These are phyloP conservation scores for Penicillium sp. DNA, from an alignment of 2,329 filamentous ascomycete species.

Conservation along the genomic window DNA sequence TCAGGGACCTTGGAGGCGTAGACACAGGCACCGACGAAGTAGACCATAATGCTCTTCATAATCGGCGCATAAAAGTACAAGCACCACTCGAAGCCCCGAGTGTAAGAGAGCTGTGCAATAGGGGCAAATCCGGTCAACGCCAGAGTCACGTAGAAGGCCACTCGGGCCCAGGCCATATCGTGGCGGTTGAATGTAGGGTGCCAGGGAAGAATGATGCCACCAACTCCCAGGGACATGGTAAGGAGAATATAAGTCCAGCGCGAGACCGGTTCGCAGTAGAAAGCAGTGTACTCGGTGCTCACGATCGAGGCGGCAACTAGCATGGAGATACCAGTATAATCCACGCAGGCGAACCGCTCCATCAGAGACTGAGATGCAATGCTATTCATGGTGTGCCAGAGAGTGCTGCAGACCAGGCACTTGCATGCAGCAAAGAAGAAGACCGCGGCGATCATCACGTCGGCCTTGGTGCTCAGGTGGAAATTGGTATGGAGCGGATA, in stretches of 20 bases:
- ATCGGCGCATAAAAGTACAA: conserved; percentile 86
- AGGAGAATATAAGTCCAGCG: conserved; percentile 81
- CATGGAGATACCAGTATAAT: conserved; percentile 95
- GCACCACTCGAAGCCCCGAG: conserved; percentile 76
- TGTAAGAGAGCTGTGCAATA: conserved; percentile 75
- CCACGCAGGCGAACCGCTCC: conserved; percentile 94
- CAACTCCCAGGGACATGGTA: conserved; percentile 76
- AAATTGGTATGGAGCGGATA: conserved; percentile 89
- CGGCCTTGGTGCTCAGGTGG: conserved; percentile 76
- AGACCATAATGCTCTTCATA: conserved; percentile 79
- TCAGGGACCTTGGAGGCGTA: conserved; percentile 93
- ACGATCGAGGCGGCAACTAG: conserved; percentile 92
- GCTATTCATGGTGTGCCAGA: conserved; percentile 99
- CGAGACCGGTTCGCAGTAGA: conserved; percentile 91
- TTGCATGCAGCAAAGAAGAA: conserved; percentile 97
- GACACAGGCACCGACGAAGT: conserved; percentile 76
- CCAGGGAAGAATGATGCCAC: conserved; percentile 91
- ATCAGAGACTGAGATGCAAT: conserved; percentile 86
- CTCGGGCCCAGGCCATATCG: conserved; percentile 90
- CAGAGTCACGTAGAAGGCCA: conserved; percentile 85
- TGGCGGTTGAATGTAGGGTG: conserved; percentile 88
- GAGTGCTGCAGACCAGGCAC: conserved; percentile 87
- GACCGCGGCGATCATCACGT: conserved; percentile 84
- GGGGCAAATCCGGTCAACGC: conserved; percentile 86
- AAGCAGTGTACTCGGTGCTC: conserved; percentile 97